phyloP scores from a whole-genome alignment of 1,284 basidiomycete species.

The Trametes sp. region DNA sequence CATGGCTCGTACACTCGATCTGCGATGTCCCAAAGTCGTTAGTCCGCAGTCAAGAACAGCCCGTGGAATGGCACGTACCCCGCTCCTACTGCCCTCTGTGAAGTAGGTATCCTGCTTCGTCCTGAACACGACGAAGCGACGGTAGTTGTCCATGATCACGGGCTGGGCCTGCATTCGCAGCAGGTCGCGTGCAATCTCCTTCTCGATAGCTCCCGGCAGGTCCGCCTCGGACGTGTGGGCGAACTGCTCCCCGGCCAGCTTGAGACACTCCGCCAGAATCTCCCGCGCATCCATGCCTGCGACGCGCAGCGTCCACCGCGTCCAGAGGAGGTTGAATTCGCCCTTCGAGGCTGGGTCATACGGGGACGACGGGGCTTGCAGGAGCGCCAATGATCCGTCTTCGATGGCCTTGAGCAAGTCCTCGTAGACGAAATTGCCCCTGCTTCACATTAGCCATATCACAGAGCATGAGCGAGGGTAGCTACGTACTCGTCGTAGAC shows the following conservation, averaged over 20 bases:
- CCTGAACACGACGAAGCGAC: constrained; percentile 66
- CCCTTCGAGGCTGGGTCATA: constrained; percentile 17
- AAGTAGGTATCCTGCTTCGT: constrained; percentile 43
- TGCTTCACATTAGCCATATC: constrained; percentile 24
- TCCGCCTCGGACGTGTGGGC: constrained; percentile 34
- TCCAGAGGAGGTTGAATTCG: constrained; percentile 38
- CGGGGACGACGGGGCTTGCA: constrained; percentile 50
- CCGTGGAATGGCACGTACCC: constrained; percentile 39
- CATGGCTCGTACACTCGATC: constrained; percentile 48
- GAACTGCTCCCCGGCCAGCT: constrained; percentile 49
- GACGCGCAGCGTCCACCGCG: constrained; percentile 35
- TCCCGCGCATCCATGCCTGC: constrained; percentile 40
- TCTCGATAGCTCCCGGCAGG: constrained; percentile 44
- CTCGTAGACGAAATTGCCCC: constrained; percentile 49
- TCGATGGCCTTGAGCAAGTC: constrained; percentile 56
- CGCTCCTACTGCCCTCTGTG: constrained; percentile 37
- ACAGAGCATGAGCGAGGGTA: not conserved
- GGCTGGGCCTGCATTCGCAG: constrained; percentile 61
- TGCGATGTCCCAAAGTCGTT: constrained; percentile 31
- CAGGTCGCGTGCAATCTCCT: constrained; percentile 54
- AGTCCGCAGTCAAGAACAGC: not conserved
- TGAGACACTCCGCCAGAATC: constrained; percentile 52
- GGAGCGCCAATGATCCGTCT: constrained; percentile 57
- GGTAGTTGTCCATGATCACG: constrained; percentile 59
- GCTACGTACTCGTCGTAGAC: constrained; percentile 36